A percentile compares a stretch with the other conserved stretches of the same genome.
Evolutionary conservation across 495 filamentous ascomycete genomes (phyloP).

Genomic region (Podospora comata): DNA sequence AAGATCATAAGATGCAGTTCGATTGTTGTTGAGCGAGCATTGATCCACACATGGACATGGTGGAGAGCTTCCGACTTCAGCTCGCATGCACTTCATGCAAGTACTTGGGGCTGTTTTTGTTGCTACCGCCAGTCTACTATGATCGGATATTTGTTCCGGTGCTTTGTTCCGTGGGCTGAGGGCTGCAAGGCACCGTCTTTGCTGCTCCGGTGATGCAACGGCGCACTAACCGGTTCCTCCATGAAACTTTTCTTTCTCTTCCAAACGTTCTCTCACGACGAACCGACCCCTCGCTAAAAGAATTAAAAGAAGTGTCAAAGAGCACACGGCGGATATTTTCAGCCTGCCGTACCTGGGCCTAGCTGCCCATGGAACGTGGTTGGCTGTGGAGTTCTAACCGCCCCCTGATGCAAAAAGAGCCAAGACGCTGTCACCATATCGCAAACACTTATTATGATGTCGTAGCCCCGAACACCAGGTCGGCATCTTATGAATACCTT

Average conservation of each 20-base stretch:
- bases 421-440: conserved; percentile 8
- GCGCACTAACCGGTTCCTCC: not conserved
- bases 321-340: conserved; percentile 1
- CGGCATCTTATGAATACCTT: not conserved
- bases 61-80: not conserved
- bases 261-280: not conserved
- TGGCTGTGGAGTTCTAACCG: conserved; percentile 6
- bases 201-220: not conserved
- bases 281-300: not conserved
- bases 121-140: not conserved
- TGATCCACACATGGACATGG: not conserved
- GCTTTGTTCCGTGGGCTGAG: not conserved
- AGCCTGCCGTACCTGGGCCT: not conserved
- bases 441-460: conserved; percentile 19
- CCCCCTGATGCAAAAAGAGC: not conserved
- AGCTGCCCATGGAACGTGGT: not conserved
- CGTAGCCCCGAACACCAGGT: conserved; percentile 13
- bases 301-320: not conserved
- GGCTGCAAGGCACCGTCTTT: not conserved
- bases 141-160: not conserved
- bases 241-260: not conserved
- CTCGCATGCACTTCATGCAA: not conserved
- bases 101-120: not conserved
- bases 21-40: not conserved
- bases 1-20: not conserved